These are phyloP conservation scores for Iberis pinnata DNA, from an alignment of 345 rosid genomes.

Conservation along the genomic window DNA sequence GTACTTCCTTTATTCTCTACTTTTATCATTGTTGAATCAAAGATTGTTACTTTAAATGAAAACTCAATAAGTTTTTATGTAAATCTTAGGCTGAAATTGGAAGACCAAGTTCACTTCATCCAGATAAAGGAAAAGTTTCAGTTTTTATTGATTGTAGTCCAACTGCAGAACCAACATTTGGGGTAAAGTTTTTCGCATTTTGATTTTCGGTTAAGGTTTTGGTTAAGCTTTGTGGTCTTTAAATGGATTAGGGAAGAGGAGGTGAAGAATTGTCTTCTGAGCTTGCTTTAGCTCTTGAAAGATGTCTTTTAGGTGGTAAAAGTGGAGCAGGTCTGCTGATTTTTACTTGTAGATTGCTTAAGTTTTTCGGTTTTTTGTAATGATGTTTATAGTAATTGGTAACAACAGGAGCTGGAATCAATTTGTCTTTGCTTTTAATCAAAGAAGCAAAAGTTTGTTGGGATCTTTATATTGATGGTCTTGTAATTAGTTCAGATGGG, in stretches of 20 bases:
- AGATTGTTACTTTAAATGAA: neutral
- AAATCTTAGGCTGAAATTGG: constrained; percentile 82
- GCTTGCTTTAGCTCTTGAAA: constrained; percentile 63
- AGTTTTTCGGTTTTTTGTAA: too few relatives aligned
- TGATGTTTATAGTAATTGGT: too few relatives aligned
- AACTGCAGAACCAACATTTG: constrained; percentile 72
- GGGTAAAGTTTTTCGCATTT: constrained; percentile 39
- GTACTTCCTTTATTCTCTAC: constrained; percentile 32
- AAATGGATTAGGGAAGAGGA: constrained; percentile 93
- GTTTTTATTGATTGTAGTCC: constrained; percentile 81
- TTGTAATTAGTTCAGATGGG: constrained; percentile 82
- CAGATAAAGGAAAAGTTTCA: constrained; percentile 77
- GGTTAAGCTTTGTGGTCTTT: neutral
- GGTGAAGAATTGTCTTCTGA: constrained; percentile 84
- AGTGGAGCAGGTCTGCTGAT: constrained; percentile 66
- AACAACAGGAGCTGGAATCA: constrained; percentile 85
- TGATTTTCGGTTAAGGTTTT: constrained; percentile 4
- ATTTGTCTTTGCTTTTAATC: constrained; percentile 61
- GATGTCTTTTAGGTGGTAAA: constrained; percentile 81
- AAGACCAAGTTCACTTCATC: constrained; percentile 61
- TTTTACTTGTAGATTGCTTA: constrained; percentile 3
- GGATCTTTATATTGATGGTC: constrained; percentile 87
- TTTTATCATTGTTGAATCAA: neutral
- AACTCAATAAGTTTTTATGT: constrained; percentile 4
- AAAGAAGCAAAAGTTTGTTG: constrained; percentile 82